Evolutionary conservation across 2,329 filamentous ascomycete species (phyloP), one percentile per base, ranked within the genome.

Genomic region (Alternaria panax): DNA sequence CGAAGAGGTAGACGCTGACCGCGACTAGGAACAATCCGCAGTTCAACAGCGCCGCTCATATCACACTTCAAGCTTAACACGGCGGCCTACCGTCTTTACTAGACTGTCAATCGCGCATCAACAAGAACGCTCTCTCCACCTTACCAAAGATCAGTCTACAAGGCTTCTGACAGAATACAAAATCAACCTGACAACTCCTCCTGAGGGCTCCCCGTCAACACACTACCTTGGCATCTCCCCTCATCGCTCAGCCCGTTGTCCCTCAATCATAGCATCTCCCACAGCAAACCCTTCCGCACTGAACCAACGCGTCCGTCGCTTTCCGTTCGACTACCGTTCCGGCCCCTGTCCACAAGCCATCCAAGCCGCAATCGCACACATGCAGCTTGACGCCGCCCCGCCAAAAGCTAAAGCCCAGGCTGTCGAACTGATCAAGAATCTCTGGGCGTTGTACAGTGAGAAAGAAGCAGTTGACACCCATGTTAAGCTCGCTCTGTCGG

Each of bases 401-500:
- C 78, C 78, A 8, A 77, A 79, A 38, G 79, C 82, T 7, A 79
- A 79, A 60, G 74, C 78, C 3, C 77, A 81, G 24, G 74, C 89
- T 6, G 77, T 79, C 8, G 71, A 76, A 9, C 74, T 90, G 4
- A 78, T 91, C 40, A 73, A 80, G 11, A 79, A 78, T 1, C 81
- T 93, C 11, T 82, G 85, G 65, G 77, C 79, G 27, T 83, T 91
- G 1, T 91, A 88, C 79, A 83, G 79, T 43, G 80, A 84, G 45
- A 89, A 89, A 62, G 89, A 92, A 79, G 89, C 88, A 2, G 86
- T 90, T 66, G 81, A 86, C 5, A 78, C 90, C 2, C 83, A 86
- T 60, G 83, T 84, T 16, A 62, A 64, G 5, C 75, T 87, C 60
- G 79, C 82, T 1, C 68, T 85, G 12, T 73, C 79, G 11, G 62